These are phyloP conservation scores for Sporothrix dimorphospora DNA, from an alignment of 2,329 filamentous ascomycete species.

Conservation along the genomic window DNA sequence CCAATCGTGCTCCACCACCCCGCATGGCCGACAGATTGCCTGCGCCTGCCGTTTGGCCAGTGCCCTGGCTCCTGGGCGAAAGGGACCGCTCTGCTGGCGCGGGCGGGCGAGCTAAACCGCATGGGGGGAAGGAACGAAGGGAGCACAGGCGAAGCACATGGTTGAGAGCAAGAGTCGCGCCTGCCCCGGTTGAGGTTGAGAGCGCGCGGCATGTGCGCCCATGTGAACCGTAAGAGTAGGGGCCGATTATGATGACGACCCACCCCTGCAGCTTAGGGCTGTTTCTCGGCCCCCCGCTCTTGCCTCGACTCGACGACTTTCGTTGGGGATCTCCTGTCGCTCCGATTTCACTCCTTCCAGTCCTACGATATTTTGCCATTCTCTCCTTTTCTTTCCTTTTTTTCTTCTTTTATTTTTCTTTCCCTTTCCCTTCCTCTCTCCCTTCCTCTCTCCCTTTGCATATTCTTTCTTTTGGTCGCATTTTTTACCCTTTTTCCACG, in stretches of 20 bases:
- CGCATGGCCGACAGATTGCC: constrained; percentile 10
- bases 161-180: neutral
- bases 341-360: neutral
- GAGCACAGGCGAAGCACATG: constrained; percentile 3
- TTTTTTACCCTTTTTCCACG: neutral
- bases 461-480: too few relatives aligned
- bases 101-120: neutral
- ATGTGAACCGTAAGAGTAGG: neutral
- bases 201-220: neutral
- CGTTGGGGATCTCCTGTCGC: constrained; percentile 19
- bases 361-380: neutral
- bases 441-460: neutral
- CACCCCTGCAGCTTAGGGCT: constrained; percentile 18
- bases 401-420: neutral
- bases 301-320: constrained; percentile 21
- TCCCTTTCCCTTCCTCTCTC: neutral
- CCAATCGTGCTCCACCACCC: constrained; percentile 20
- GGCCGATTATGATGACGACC: neutral
- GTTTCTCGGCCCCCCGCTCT: constrained; percentile 17
- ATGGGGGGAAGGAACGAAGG: constrained; percentile 11
- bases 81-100: neutral
- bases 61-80: neutral
- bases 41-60: neutral
- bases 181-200: neutral
- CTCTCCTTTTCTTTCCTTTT: neutral